Evolutionary conservation across 1,284 basidiomycete species (phyloP).

Genomic region (Kalmanozyma brasiliensis): DNA sequence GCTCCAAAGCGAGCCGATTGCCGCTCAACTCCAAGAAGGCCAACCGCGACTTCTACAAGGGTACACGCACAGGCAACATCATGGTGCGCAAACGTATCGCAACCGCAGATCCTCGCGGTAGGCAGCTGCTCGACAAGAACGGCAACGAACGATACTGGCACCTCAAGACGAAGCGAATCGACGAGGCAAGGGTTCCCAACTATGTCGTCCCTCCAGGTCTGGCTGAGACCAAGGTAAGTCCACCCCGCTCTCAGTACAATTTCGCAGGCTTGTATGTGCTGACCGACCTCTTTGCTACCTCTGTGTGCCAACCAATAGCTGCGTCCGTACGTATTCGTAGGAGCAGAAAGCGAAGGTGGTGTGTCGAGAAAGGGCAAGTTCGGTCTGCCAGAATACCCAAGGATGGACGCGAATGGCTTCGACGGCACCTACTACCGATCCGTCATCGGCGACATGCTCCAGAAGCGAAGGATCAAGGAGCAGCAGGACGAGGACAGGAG

Average conservation of each 20-base stretch:
- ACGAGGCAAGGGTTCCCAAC: constrained; percentile 57
- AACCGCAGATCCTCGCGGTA: constrained; percentile 53
- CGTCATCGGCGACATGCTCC: constrained; percentile 55
- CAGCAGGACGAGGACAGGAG: constrained; percentile 41
- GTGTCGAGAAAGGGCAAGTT: constrained; percentile 44
- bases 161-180: constrained; percentile 54
- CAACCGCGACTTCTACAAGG: constrained; percentile 68
- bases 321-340: constrained; percentile 61
- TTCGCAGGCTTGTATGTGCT: constrained; percentile 1
- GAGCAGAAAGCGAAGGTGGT: constrained; percentile 49
- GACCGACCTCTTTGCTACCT: background rate
- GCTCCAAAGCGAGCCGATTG: constrained; percentile 64
- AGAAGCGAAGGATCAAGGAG: constrained; percentile 43
- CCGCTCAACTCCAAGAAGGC: constrained; percentile 66
- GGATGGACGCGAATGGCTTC: constrained; percentile 57
- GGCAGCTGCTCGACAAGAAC: constrained; percentile 53
- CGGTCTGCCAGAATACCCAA: constrained; percentile 57
- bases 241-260: background rate
- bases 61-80: constrained; percentile 65
- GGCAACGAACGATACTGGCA: constrained; percentile 60
- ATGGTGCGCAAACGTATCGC: constrained; percentile 65
- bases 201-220: constrained; percentile 66
- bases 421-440: constrained; percentile 59
- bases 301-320: constrained; percentile 19
- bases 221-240: constrained; percentile 56